Evolutionary conservation across 1,284 basidiomycete species (phyloP).

Genomic region (Schizophyllum commune): DNA sequence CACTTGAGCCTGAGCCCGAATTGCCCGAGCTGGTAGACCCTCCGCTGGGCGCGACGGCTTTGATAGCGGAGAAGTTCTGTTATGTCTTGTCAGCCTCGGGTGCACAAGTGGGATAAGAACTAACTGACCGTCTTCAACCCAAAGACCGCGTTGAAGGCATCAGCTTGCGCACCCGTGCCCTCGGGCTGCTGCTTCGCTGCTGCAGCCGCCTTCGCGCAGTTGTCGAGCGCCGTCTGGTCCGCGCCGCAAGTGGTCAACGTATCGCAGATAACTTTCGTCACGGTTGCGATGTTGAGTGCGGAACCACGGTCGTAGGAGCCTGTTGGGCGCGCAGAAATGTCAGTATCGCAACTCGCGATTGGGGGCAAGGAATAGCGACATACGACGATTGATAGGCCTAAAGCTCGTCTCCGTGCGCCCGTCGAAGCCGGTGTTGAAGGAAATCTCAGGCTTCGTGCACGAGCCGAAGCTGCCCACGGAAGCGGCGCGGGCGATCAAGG

Average conservation of each 20-base stretch:
- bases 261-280: conserved; percentile 47
- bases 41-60: not conserved
- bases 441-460: not conserved
- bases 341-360: not conserved
- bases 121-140: conserved; percentile 10
- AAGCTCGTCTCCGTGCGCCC: not conserved
- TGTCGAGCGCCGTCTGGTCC: conserved; percentile 40
- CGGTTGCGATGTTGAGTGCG: conserved; percentile 43
- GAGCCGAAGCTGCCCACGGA: not conserved
- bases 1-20: conserved; percentile 7
- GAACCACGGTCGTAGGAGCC: conserved; percentile 44
- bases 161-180: conserved; percentile 42
- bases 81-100: not conserved
- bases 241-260: conserved; percentile 44
- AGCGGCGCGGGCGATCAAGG: not conserved
- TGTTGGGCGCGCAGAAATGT: not conserved
- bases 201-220: conserved; percentile 33
- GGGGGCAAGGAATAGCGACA: no score
- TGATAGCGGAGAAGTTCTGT: not conserved
- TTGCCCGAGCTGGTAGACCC: not conserved
- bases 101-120: not conserved
- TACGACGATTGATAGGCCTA: not conserved
- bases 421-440: not conserved
- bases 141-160: conserved; percentile 52
- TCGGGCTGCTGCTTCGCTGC: conserved; percentile 29